These are phyloP conservation scores for Penicillium coprophilum DNA, from an alignment of 495 filamentous ascomycete species.

Conservation along the genomic window DNA sequence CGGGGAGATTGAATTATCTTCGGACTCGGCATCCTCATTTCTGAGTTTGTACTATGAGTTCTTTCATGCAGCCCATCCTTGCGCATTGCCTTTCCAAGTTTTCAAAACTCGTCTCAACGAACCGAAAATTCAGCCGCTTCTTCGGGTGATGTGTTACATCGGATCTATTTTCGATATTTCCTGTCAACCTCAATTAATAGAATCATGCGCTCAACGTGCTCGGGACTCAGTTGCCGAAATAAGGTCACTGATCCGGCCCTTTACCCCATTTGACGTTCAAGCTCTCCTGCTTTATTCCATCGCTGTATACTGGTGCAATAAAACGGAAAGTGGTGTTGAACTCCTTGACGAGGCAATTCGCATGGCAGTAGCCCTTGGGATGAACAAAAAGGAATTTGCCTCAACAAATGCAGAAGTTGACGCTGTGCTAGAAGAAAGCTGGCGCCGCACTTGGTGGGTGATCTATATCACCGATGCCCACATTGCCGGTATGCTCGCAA, in stretches of 20 bases:
- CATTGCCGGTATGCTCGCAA: slow-evolving; percentile 20
- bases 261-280: slow-evolving; percentile 24
- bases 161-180: slow-evolving; percentile 19
- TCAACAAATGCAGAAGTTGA: slow-evolving; percentile 6
- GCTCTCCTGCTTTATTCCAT: slow-evolving; percentile 26
- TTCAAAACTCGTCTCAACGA: slow-evolving; percentile 9
- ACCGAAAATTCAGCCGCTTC: slow-evolving; percentile 12
- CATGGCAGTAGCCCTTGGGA: slow-evolving; percentile 20
- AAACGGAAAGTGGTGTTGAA: slow-evolving; percentile 13
- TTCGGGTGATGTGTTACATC: slow-evolving; percentile 18
- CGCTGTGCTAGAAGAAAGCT: slow-evolving; percentile 27
- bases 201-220: neutral
- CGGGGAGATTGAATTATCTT: neutral
- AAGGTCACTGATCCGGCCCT: neutral
- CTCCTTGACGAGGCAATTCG: slow-evolving; percentile 23
- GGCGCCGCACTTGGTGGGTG: slow-evolving; percentile 35
- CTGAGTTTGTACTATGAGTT: slow-evolving; percentile 15
- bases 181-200: neutral
- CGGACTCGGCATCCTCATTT: neutral
- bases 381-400: slow-evolving; percentile 25
- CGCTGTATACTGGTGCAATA: slow-evolving; percentile 26
- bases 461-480: slow-evolving; percentile 31
- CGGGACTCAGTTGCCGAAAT: slow-evolving; percentile 1
- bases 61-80: slow-evolving; percentile 27
- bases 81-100: slow-evolving; percentile 17